Evolutionary conservation across 495 filamentous ascomycete genomes (phyloP), one percentile per base, ranked within the genome.

Genomic region (Hypomontagnella monticulosa): DNA sequence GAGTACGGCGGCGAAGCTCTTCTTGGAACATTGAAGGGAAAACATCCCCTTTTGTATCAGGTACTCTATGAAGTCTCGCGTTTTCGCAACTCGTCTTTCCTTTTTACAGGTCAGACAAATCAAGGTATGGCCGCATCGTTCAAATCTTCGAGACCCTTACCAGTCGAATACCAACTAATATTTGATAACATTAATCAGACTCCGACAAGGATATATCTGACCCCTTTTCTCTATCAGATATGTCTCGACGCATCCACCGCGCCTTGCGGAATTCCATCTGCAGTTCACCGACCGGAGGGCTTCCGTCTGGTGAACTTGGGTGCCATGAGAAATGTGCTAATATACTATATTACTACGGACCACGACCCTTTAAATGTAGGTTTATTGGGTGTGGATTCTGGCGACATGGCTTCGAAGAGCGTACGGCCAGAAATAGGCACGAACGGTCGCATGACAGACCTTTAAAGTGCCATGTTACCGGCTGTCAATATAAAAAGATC

Each of bases 401-500:
- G 20, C 68, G 59, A 12, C 47, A 62, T 37, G 68, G 62, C 16
- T 71, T 70, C 59, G 1, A 40, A 18, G 64, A 36, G 5, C 61
- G 50, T 34, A 43, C 20, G 3, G 8, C 46, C 20, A 46, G 67
- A 27, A 33, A 69, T 30, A 49, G 42, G n/a, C 67, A 71, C 40
- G 18, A 40, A 37, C 47, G 16, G 4, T 30, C 43, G 51, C 68
- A 71, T 38, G 50, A 70, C 19, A 48, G 32, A 12, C 71, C 66
- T 19, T 72, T 63, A 60, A 73, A 72, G 52, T 73, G 71, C 37
- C 47, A 48, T 27, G 12, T 42, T 23, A 19, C 70, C 9, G 40
- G 41, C 15, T 72, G 70, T 46, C 23, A 27, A 6, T 27, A 27
- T 27, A 6, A 27, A 27, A 27, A 12, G 44, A 58, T 38, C 16